Evolutionary conservation across 1,284 basidiomycete genomes (phyloP), one percentile per base, ranked within the genome.

Genomic region (Ceraceosorus bombacis): DNA sequence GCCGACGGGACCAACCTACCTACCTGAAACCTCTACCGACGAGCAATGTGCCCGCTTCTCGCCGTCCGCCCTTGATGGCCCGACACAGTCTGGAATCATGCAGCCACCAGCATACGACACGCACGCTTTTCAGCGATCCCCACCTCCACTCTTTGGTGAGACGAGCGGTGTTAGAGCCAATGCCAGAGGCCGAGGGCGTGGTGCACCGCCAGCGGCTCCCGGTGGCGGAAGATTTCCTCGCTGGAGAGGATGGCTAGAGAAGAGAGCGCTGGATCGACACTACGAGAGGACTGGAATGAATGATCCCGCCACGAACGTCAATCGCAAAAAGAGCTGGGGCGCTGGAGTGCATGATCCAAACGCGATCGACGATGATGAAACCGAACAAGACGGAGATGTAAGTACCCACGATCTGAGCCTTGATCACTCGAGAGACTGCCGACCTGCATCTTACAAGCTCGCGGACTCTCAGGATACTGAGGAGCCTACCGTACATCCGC

Each of bases 241-340:
- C 49, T 57, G 55, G 55, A 40, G 55, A 54, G 55, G 51, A 5
- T 57, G 55, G 55, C 6, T 57, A 15, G 55, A 57, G 36, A 57
- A 57, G 39, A 57, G 55, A 38, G 55, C 55, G 7, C n/a, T 57
- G 43, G 55, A 57, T n/a, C 49, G 55, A 50, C 55, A 57, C 15
- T 57, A 55, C 43, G 55, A 53, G 15, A 12, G 43, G 36, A 6
- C 7, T 5, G 5, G 39, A 53, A 54, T 15, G 46, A 48, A 5
- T 10, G 12, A 12, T 12, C 12, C 15, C 3, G 15, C 2, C 48
- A 49, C 49, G 3, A 38, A 51, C n/a, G 41, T 57, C 36, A 53
- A 39, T 17, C 48, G 55, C 27, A 57, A 57, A 27, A 57, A 57
- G 50, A 57, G 55, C 43, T 57, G 55, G 55, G 55, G 55, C n/a